phyloP scores from a whole-genome alignment of 2,329 filamentous ascomycete species.

The Plenodomus biglobosus region DNA sequence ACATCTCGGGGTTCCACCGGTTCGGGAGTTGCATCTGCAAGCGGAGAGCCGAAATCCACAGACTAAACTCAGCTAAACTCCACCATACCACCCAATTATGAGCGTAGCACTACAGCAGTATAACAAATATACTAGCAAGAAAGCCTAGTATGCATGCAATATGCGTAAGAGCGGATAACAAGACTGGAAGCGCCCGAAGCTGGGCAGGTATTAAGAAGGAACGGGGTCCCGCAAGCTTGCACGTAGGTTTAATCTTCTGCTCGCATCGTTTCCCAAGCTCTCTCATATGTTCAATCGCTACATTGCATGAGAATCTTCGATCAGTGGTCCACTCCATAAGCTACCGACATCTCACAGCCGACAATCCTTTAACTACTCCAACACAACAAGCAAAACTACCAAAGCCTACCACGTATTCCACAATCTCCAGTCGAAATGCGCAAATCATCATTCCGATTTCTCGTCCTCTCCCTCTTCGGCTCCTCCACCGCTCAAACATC shows the following conservation, averaged over 20 bases:
- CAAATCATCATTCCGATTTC: neutral
- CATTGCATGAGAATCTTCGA: too few relatives aligned
- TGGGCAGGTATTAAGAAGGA: neutral
- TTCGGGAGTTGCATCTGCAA: neutral
- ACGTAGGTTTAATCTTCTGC: neutral
- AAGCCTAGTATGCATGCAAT: neutral
- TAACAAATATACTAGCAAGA: neutral
- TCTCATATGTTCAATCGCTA: neutral
- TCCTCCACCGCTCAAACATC: neutral
- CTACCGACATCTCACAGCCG: neutral
- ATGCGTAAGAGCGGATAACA: neutral
- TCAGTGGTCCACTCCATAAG: too few relatives aligned
- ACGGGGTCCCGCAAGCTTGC: neutral
- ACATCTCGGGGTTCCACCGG: neutral
- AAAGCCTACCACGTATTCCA: neutral
- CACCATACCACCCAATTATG: neutral
- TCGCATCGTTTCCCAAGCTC: neutral
- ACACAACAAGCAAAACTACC: neutral
- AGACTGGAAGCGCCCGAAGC: neutral
- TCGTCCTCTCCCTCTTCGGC: neutral
- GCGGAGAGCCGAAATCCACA: conserved; percentile 2
- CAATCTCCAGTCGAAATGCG: neutral
- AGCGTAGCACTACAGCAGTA: neutral
- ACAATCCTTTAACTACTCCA: neutral
- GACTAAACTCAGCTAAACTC: neutral